Evolutionary conservation across 257 asterid species (phyloP).

Genomic region (Cynanchum wilfordii): DNA sequence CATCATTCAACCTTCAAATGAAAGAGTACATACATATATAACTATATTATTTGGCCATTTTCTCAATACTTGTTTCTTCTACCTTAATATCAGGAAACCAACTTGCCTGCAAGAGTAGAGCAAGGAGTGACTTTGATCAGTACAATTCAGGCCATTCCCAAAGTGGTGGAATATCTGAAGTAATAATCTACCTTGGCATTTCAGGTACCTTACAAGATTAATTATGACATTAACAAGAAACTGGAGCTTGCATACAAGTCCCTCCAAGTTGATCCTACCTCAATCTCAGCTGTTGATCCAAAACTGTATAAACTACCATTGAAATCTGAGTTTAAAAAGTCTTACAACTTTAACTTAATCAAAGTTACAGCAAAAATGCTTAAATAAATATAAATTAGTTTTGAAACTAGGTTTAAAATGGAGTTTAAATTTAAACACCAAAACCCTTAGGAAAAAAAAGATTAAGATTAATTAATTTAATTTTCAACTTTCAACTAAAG

Average conservation of each 20-base stretch:
- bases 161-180: conserved; percentile 58
- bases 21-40: too few species aligned
- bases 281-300: conserved; percentile 94
- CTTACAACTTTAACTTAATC: too few species aligned
- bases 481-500: too few species aligned
- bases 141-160: conserved; percentile 44
- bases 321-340: too few species aligned
- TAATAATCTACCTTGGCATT: conserved; percentile 80
- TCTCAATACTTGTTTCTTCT: background rate
- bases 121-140: conserved; percentile 67
- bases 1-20: background rate
- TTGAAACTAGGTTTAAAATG: too few species aligned
- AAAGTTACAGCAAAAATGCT: too few species aligned
- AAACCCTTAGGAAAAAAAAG: too few species aligned
- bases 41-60: background rate
- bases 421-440: too few species aligned
- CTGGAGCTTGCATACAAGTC: conserved; percentile 94
- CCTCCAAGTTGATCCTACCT: conserved; percentile 69
- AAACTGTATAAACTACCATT: too few species aligned
- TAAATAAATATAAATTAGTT: too few species aligned
- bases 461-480: too few species aligned
- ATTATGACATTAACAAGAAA: conserved; percentile 85
- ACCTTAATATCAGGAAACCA: conserved; percentile 62
- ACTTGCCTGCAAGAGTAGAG: conserved; percentile 96
- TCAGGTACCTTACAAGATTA: conserved; percentile 89